These are phyloP conservation scores for Saksenaea oblongispora DNA, from an alignment of 371 early-diverging fungal genomes.

Conservation along the genomic window DNA sequence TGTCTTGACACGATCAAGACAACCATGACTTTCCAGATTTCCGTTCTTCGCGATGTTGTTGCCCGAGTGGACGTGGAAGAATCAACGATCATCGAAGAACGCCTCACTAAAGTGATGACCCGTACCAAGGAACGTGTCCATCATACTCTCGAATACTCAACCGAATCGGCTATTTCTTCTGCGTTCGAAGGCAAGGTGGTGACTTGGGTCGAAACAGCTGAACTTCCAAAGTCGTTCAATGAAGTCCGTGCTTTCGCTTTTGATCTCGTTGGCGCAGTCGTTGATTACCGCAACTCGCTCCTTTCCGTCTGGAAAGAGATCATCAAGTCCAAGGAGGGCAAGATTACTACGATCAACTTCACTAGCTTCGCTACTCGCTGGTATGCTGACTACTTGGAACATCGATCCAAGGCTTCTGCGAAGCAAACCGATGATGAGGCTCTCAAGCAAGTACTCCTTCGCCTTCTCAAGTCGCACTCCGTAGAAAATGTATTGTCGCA, in stretches of 20 bases:
- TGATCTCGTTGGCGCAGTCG: constrained; percentile 38
- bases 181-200: constrained; percentile 44
- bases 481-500: constrained; percentile 24
- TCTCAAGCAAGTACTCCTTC: constrained; percentile 23
- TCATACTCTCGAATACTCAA: constrained; percentile 22
- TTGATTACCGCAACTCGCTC: constrained; percentile 32
- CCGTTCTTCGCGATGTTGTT: constrained; percentile 25
- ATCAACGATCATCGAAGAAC: constrained; percentile 9
- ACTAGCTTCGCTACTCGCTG: constrained; percentile 28
- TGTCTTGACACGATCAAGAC: constrained; percentile 29
- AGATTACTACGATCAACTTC: constrained; percentile 20
- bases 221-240: constrained; percentile 34
- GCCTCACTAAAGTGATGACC: constrained; percentile 15
- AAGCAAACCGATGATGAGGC: constrained; percentile 23
- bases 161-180: constrained; percentile 27
- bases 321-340: constrained; percentile 18
- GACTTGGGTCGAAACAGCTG: constrained; percentile 37
- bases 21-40: constrained; percentile 23
- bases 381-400: constrained; percentile 29
- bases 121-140: constrained; percentile 27
- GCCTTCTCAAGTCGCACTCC: constrained; percentile 21
- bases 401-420: constrained; percentile 18
- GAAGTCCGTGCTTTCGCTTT: constrained; percentile 39
- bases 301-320: constrained; percentile 21
- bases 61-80: constrained; percentile 7